Evolutionary conservation across 108 stramenopile species (phyloP).

Genomic region (Schizochytrium sp.): DNA sequence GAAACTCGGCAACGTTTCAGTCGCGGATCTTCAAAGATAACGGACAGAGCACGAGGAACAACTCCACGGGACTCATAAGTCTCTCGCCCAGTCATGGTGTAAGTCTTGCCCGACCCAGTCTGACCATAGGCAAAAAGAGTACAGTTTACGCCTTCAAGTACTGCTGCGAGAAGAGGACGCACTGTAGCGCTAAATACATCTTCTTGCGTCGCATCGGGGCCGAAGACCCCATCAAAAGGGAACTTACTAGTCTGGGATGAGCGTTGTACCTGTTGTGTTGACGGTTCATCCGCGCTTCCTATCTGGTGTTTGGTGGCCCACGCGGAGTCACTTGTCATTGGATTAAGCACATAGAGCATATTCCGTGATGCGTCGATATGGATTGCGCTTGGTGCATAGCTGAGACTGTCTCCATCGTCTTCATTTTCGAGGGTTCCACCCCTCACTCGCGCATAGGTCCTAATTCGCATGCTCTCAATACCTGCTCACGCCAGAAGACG

Average conservation of each 20-base stretch:
- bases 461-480: too few species aligned
- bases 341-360: too few species aligned
- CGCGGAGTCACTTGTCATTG: too few species aligned
- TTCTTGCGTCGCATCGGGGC: slow-evolving; percentile 16
- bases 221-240: slow-evolving; percentile 58
- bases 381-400: too few species aligned
- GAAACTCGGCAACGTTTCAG: slow-evolving; percentile 64
- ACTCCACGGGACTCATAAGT: slow-evolving; percentile 73
- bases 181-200: not conserved
- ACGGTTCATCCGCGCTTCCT: too few species aligned
- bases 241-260: not conserved
- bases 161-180: not conserved
- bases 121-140: slow-evolving; percentile 73
- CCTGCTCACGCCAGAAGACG: too few species aligned
- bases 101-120: slow-evolving; percentile 81
- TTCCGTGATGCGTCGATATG: too few species aligned
- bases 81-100: slow-evolving; percentile 75
- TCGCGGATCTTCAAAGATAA: slow-evolving; percentile 67
- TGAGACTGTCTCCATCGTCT: too few species aligned
- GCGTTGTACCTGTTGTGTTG: too few species aligned
- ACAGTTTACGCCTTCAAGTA: slow-evolving; percentile 43
- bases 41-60: slow-evolving; percentile 74
- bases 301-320: too few species aligned
- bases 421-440: too few species aligned
- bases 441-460: too few species aligned